Percentiles rank a stretch among this genome's conserved stretches.
Evolutionary conservation across 441 rosid species (phyloP).

Genomic region (Euphorbia corollata): DNA sequence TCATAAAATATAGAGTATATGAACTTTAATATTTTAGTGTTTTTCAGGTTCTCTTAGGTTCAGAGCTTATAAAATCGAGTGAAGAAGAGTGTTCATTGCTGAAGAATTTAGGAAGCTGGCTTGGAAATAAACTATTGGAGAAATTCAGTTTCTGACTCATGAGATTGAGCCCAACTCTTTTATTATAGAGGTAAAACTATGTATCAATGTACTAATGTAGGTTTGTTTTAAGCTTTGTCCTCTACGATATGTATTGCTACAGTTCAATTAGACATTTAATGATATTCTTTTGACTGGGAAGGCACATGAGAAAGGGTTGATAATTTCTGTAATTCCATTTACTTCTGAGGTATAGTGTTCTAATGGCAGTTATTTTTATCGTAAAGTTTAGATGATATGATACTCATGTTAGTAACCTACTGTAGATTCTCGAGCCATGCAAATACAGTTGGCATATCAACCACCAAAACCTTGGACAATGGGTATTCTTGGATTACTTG

Average conservation of each 20-base stretch:
- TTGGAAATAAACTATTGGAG: constrained; percentile 59
- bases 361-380: constrained; percentile 14
- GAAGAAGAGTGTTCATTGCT: constrained; percentile 93
- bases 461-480: constrained; percentile 99
- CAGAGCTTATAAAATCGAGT: constrained; percentile 93
- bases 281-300: constrained; percentile 26
- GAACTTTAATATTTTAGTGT: constrained; percentile 1
- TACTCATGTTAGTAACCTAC: constrained; percentile 7
- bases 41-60: constrained; percentile 85
- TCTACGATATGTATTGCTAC: constrained; percentile 11
- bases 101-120: constrained; percentile 46
- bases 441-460: constrained; percentile 90
- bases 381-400: constrained; percentile 10
- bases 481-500: constrained; percentile 91
- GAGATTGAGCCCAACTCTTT: constrained; percentile 97
- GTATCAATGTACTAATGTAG: background rate
- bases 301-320: constrained; percentile 99
- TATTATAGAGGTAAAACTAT: constrained; percentile 70
- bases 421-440: constrained; percentile 95
- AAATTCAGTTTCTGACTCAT: constrained; percentile 80
- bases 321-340: constrained; percentile 99
- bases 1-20: background rate
- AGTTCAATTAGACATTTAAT: background rate
- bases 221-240: background rate
- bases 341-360: constrained; percentile 74